phyloP scores from a whole-genome alignment of 345 rosid species.

The Salix suchowensis region DNA sequence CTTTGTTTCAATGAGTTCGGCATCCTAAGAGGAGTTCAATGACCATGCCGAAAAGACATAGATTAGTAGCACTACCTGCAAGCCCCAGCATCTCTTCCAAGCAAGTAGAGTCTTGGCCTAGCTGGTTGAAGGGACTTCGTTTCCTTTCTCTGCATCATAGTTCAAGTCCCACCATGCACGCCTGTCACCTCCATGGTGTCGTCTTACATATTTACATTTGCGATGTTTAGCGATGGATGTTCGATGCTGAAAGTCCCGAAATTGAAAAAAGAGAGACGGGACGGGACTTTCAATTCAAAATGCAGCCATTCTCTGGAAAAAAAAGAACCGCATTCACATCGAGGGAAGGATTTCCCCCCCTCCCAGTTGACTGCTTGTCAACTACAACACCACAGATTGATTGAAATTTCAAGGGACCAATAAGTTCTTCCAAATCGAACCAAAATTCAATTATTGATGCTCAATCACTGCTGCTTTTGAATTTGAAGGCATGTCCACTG shows the following conservation, averaged over 20 bases:
- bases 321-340: too few relatives aligned
- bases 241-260: too few relatives aligned
- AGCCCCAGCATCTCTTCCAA: background rate
- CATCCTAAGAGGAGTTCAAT: too few relatives aligned
- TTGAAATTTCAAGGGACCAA: background rate
- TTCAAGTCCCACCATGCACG: too few relatives aligned
- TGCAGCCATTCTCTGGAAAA: background rate
- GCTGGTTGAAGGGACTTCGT: too few relatives aligned
- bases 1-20: too few relatives aligned
- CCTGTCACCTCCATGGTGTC: rapidly evolving
- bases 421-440: background rate
- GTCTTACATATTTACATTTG: too few relatives aligned
- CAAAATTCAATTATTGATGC: background rate
- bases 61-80: too few relatives aligned
- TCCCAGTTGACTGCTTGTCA: background rate
- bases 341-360: too few relatives aligned
- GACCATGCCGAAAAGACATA: too few relatives aligned
- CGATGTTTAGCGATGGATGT: too few relatives aligned
- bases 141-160: too few relatives aligned
- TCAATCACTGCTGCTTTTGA: background rate
- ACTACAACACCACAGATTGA: background rate
- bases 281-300: background rate
- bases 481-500: background rate
- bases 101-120: background rate
- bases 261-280: background rate